These are phyloP conservation scores for barrel medic (Medicago truncatula) DNA, from an alignment of 306 rosid species.

Conservation along the genomic window DNA sequence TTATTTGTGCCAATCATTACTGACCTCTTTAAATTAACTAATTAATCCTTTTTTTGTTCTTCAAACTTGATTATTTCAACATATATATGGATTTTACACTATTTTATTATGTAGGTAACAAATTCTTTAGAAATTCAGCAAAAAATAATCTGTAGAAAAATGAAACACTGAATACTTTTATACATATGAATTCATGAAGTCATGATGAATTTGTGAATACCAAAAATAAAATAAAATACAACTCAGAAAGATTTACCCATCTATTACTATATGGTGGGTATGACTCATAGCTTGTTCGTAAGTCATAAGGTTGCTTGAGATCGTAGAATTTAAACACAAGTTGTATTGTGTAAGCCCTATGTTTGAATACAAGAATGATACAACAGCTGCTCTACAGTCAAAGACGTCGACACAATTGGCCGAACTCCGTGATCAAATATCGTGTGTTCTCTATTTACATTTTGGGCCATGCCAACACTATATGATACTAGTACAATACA, in stretches of 20 bases:
- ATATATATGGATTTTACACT: neutral
- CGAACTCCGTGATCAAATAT: neutral
- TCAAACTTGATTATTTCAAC: conserved; percentile 2
- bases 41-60: neutral
- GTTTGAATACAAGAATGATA: neutral
- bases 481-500: neutral
- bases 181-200: neutral
- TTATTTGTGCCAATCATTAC: neutral
- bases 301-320: neutral
- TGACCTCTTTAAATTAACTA: neutral
- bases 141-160: too few relatives aligned
- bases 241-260: too few relatives aligned
- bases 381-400: too few relatives aligned
- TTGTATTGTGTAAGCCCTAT: neutral
- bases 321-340: neutral
- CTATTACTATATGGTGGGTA: neutral
- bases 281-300: neutral
- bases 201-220: neutral
- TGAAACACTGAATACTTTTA: neutral
- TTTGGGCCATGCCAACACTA: neutral
- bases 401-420: too few relatives aligned
- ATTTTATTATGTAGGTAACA: neutral
- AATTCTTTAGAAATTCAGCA: neutral
- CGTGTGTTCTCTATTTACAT: neutral
- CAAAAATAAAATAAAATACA: neutral